Base-by-base conservation (phyloP, 768 basidiomycete species). In the Boletus tylopilopsis region DNA sequence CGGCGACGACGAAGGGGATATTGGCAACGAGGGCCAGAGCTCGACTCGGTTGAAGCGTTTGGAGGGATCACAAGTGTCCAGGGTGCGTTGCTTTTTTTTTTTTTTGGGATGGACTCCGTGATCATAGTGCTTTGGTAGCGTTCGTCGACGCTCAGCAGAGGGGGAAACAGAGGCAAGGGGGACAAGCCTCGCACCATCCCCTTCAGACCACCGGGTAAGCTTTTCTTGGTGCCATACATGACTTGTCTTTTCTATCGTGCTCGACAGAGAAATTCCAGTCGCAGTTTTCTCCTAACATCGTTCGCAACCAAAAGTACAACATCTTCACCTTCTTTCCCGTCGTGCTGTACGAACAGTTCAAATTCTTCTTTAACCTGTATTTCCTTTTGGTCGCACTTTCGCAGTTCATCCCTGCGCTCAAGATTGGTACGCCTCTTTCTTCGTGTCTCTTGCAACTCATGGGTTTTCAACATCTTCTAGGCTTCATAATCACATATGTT, bases 321-420 rank as follows among this genome's bases (percentile, higher is more conserved):
- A 76, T 89, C 46, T 80, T 91, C 72, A 93, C 90, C n/a, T 99
- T 99, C 76, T 79, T 99, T 10, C 96, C 96, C 4, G 81, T 97
- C 56, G 94, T 98, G 38, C 82, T 98, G 67, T 98, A 97, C 68
- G 94, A 98, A 68, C 95, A 98, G 67, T 99, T 98, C 85, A 98
- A 97, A 70, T 97, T 95, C 77, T 99, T 99, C 75, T 98, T 96
- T 82, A 99, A 98, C 66, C 78, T 97, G 7, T 99, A 98, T 69
- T 99, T 99, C 65, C 81, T 98, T 11, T 84, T 98, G 21, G 96
- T 99, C 32, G 96, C 96, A 0, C 76, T 98, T 8, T 93, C 90
- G 9, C 96, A 98, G 68, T 96, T 99, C 64, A 73, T 99, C 16
- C 96, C 96, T 13, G 89, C 94, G 0, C 80, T 99, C 51, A 94